A percentile compares a stretch with the other conserved stretches of the same genome.
Conservation (phyloP, 805 yeast species). For the Pichia nakasei region DNA sequence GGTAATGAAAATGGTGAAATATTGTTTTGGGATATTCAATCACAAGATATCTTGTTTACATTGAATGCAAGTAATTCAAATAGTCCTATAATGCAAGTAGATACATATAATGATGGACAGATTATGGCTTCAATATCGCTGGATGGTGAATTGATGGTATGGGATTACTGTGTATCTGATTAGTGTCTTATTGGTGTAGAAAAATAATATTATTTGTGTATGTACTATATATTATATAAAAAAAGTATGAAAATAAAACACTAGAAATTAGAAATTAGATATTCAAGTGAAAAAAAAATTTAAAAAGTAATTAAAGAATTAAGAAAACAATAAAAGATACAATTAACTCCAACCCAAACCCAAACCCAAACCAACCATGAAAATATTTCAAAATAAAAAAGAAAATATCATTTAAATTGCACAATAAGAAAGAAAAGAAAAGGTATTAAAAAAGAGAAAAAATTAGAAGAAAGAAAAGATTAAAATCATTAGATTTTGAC, state of each 20-base stretch:
- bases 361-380: no score
- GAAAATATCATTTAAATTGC: no score
- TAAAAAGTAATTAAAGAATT: no score
- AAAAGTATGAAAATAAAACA: background rate
- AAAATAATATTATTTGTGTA: background rate
- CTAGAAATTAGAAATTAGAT: no score
- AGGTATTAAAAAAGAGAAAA: no score
- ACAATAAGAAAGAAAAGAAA: no score
- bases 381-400: no score
- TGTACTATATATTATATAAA: background rate
- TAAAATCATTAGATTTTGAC: no score
- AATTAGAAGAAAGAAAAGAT: no score
- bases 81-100: slow-evolving; percentile 34
- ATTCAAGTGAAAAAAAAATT: no score
- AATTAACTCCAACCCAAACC: no score
- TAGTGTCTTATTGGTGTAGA: background rate
- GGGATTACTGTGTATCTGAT: slow-evolving; percentile 16
- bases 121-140: slow-evolving; percentile 26
- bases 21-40: slow-evolving; percentile 60
- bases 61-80: slow-evolving; percentile 14
- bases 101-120: slow-evolving; percentile 29
- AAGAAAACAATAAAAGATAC: no score
- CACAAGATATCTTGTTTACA: slow-evolving; percentile 36
- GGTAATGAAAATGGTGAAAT: slow-evolving; percentile 52
- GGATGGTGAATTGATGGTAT: slow-evolving; percentile 23